Percentiles rank a stretch among this genome's conserved stretches.
Conservation (phyloP, 352 stramenopile species). For the Phytophthora multivora region DNA sequence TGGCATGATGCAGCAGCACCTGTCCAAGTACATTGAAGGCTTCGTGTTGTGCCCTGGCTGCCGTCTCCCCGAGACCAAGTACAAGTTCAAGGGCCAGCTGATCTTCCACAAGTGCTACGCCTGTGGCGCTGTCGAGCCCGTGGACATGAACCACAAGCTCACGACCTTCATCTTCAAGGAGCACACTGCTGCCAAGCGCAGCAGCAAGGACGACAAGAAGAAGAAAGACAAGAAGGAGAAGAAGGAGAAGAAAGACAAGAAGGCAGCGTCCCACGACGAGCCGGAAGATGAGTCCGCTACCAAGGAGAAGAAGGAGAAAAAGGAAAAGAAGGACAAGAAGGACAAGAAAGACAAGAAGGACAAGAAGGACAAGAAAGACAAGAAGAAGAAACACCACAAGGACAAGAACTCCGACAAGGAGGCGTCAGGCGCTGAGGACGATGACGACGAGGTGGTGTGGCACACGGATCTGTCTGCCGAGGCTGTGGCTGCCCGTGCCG, state of each 20-base stretch:
- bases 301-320: constrained; percentile 63
- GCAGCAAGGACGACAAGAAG: constrained; percentile 85
- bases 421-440: constrained; percentile 69
- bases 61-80: constrained; percentile 97
- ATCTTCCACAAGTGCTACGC: constrained; percentile 99
- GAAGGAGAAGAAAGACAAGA: constrained; percentile 71
- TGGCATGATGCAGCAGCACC: constrained; percentile 93
- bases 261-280: constrained; percentile 54
- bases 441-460: constrained; percentile 81
- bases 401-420: constrained; percentile 76
- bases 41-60: constrained; percentile 99
- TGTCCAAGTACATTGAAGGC: constrained; percentile 98
- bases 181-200: constrained; percentile 93
- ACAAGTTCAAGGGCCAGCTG: constrained; percentile 98
- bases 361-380: constrained; percentile 76
- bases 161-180: constrained; percentile 97
- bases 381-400: constrained; percentile 87
- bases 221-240: constrained; percentile 83
- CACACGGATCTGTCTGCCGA: constrained; percentile 87
- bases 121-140: constrained; percentile 96
- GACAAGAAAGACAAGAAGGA: constrained; percentile 80
- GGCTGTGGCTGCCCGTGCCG: constrained; percentile 78
- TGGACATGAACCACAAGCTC: constrained; percentile 99
- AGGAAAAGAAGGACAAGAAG: constrained; percentile 73
- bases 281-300: constrained; percentile 63